Percentiles rank a stretch among this genome's conserved stretches.
Conservation (phyloP, 805 yeast genomes). For the Lipomyces sp. region DNA sequence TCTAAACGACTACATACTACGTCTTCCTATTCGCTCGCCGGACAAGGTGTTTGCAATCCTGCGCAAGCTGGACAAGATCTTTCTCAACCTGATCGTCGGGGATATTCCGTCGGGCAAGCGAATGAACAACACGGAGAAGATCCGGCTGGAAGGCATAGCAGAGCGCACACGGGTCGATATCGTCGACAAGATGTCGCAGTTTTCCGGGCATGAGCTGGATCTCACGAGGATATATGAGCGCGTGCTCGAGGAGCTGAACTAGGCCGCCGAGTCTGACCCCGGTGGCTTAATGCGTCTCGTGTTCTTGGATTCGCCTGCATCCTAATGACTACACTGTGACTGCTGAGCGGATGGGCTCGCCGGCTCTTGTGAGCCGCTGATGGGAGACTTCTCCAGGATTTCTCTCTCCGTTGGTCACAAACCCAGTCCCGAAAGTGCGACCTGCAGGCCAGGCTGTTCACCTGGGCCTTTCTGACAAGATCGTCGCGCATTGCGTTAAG, state of each 20-base stretch:
- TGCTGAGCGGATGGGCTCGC: no score
- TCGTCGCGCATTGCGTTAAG: no score
- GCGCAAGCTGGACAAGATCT: slow-evolving; percentile 44
- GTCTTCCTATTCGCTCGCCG: slow-evolving; percentile 26
- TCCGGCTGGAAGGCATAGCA: slow-evolving; percentile 52
- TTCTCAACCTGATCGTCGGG: slow-evolving; percentile 42
- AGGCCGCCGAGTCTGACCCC: neutral
- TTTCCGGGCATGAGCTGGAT: slow-evolving; percentile 47
- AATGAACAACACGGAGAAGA: slow-evolving; percentile 49
- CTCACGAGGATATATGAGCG: slow-evolving; percentile 46
- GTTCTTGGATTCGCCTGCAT: no score
- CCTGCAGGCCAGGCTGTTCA: no score
- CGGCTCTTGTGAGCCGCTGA: no score
- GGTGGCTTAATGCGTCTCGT: no score
- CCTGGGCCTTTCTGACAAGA: no score
- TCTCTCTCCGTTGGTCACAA: no score
- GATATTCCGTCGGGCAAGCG: slow-evolving; percentile 36
- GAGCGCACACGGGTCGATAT: slow-evolving; percentile 50
- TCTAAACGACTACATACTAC: slow-evolving; percentile 52
- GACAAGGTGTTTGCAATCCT: slow-evolving; percentile 42
- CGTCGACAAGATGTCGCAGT: slow-evolving; percentile 38
- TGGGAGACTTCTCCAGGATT: no score
- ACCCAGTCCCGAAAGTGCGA: no score
- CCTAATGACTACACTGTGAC: no score
- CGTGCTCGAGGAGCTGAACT: slow-evolving; percentile 39